phyloP scores from a whole-genome alignment of 108 stramenopile genomes.

The Parietichytrium sp. region DNA sequence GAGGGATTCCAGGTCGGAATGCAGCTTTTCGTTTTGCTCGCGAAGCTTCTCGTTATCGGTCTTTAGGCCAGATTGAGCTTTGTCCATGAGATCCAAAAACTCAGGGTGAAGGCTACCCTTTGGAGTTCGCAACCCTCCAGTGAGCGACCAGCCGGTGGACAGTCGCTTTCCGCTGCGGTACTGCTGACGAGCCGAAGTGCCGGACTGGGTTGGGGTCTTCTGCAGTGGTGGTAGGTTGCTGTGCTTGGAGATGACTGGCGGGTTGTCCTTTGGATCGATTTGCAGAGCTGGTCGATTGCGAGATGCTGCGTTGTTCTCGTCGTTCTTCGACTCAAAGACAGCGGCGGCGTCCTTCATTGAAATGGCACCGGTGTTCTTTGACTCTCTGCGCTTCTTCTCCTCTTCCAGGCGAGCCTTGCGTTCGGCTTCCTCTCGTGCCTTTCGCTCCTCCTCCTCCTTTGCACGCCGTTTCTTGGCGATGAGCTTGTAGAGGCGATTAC shows the following conservation, averaged over 20 bases:
- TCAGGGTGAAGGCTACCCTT: not conserved
- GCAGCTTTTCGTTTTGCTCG: not conserved
- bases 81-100: constrained; percentile 13
- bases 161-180: constrained; percentile 20
- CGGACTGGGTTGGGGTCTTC: not conserved
- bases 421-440: constrained; percentile 16
- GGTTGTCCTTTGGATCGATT: not conserved
- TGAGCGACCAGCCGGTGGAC: not conserved
- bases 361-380: not conserved
- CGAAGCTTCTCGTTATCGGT: constrained; percentile 15
- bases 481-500: not conserved
- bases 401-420: constrained; percentile 8
- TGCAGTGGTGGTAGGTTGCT: not conserved
- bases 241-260: too few relatives aligned
- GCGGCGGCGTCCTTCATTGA: not conserved
- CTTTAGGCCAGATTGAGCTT: constrained; percentile 1
- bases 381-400: not conserved
- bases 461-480: not conserved
- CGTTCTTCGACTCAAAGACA: not conserved
- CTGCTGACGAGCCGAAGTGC: not conserved
- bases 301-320: too few relatives aligned
- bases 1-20: constrained; percentile 19
- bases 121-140: constrained; percentile 32
- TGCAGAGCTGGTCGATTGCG: not conserved
- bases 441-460: constrained; percentile 15